Base-by-base conservation (phyloP, 768 basidiomycete species). In the Daedalea quercina region DNA sequence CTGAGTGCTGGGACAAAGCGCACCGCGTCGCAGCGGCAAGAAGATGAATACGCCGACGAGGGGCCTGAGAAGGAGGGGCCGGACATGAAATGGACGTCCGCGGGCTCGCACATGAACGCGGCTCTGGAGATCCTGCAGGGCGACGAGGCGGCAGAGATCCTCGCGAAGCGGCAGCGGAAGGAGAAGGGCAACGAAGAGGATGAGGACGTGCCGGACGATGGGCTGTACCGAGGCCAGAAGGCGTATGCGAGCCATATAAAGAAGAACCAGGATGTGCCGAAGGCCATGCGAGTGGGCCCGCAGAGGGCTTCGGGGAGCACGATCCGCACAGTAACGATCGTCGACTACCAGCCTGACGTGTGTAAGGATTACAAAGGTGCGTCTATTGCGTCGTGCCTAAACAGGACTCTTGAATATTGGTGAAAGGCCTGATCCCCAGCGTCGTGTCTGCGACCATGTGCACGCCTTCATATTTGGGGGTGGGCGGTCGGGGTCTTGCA, bases 331-430 rank as follows among this genome's bases (percentile, higher is more conserved):
- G 94, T 95, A 44, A 98, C 95, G 3, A 85, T 97, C 53, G 79
- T 90, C 44, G 95, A 99, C 74, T 99, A 97, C 70, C 95, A 99
- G 68, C 95, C 95, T 2, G 95, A 98, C 64, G 95, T 99, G 17
- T 99, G 95, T 72, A 99, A 99, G 69, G 95, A 98, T 69, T 99
- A 99, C 71, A 97, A 96, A 83, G 93, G 93, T 91, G 56, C 52
- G 85, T 77, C 54, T 24, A n/a, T n/a, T n/a, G n/a, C n/a, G n/a
- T n/a, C n/a, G n/a, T n/a, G n/a, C n/a, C n/a, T n/a, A n/a, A n/a
- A n/a, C n/a, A n/a, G n/a, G n/a, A n/a, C n/a, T n/a, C n/a, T n/a
- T n/a, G n/a, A n/a, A n/a, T n/a, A n/a, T n/a, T n/a, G n/a, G n/a
- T n/a, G n/a, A n/a, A n/a, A n/a, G n/a, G n/a, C n/a, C n/a, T n/a